Evolutionary conservation across 2,329 filamentous ascomycete species (phyloP), one percentile per base, ranked within the genome.

Genomic region (Cladophialophora chaetospira): DNA sequence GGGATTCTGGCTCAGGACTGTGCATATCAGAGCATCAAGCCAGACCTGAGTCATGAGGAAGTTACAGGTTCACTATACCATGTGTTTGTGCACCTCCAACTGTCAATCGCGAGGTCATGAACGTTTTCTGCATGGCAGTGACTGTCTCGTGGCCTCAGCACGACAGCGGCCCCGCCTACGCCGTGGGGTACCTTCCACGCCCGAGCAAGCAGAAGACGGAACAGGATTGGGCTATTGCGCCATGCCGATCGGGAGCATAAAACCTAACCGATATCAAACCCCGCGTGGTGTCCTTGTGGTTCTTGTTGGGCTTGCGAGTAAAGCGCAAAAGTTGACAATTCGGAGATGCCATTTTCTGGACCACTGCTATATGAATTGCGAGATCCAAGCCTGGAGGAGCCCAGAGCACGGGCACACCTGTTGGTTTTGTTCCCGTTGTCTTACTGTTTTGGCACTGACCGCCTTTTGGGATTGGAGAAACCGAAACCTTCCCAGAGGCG

Each of bases 221-320:
- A 45, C 28, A 21, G n/a, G n/a, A n/a, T n/a, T n/a, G 43, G 52
- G 21, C 28, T 31, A 61, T 61, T 57, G 58, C 58, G 58, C 58
- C 54, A 61, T 57, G 53, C 50, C 56, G 53, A 60, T 60, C 49
- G 29, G 50, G 26, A 17, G 33, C 26, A 42, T 10, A 25, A 38
- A 19, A 31, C 35, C 28, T 42, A 51, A 42, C 48, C 35, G 48
- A 51, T 49, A 40, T 36, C 33, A 33, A 33, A 17, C 31, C 21
- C 21, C 46, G 38, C 23, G 36, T 40, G 17, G 9, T 40, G 8
- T 40, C 36, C 36, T 19, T 21, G 36, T 19, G 23, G 33, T 35
- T 47, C 44, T 47, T 2, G 15, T 28, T 21, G 8, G 19, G 44
- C 26, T 35, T n/a, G n/a, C n/a, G n/a, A n/a, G n/a, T n/a, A n/a